phyloP scores from a whole-genome alignment of 768 basidiomycete genomes.

The Inosperma sp. region DNA sequence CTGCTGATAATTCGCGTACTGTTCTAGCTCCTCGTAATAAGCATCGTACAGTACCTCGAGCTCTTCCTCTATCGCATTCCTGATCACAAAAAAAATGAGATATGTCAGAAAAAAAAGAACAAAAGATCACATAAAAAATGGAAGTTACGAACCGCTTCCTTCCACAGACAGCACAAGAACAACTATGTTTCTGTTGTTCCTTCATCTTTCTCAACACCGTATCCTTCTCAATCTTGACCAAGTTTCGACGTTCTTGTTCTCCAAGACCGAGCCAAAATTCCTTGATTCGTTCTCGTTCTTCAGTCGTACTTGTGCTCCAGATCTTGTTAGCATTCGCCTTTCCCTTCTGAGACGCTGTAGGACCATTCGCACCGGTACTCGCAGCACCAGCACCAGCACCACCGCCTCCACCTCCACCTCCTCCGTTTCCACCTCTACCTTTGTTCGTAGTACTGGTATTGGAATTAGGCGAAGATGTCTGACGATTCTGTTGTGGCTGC shows the following conservation, averaged over 20 bases:
- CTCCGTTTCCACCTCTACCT: conserved; percentile 13
- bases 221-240: conserved; percentile 98
- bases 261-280: conserved; percentile 95
- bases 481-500: conserved; percentile 38
- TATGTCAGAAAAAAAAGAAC: conserved; percentile 17
- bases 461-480: conserved; percentile 46
- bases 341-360: conserved; percentile 29
- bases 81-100: conserved; percentile 35
- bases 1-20: conserved; percentile 98
- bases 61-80: conserved; percentile 98
- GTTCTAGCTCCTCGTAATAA: conserved; percentile 99
- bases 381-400: too few species aligned
- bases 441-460: conserved; percentile 31
- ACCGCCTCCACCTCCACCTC: too few species aligned
- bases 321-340: conserved; percentile 70
- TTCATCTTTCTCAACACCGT: conserved; percentile 98
- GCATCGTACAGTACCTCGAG: conserved; percentile 99
- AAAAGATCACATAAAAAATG: conserved; percentile 19
- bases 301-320: conserved; percentile 87
- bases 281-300: conserved; percentile 96
- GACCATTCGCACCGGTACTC: conserved; percentile 32
- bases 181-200: conserved; percentile 96
- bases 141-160: conserved; percentile 66
- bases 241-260: conserved; percentile 83
- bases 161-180: conserved; percentile 94